These are phyloP conservation scores for Cyclospora cayetanensis DNA, from an alignment of 169 alveolate species.

Conservation along the genomic window DNA sequence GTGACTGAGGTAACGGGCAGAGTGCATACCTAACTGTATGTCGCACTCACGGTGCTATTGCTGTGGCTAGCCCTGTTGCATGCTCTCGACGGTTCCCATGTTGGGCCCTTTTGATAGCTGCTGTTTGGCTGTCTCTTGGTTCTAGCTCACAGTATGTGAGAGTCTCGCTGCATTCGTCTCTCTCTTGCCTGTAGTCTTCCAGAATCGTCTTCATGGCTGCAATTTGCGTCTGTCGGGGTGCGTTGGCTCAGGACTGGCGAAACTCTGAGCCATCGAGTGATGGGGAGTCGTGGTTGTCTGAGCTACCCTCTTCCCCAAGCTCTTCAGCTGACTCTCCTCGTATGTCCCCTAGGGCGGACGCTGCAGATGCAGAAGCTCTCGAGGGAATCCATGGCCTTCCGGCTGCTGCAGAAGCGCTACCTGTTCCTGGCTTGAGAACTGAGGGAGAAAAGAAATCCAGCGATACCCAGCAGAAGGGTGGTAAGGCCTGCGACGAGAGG, in stretches of 20 bases:
- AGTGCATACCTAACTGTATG: too few species aligned
- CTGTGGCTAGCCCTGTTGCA: too few species aligned
- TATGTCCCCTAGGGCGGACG: background rate
- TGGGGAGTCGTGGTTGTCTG: constrained; percentile 2
- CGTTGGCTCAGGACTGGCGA: background rate
- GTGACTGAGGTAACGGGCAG: too few species aligned
- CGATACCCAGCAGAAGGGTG: background rate
- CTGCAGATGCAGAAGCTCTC: constrained; percentile 8
- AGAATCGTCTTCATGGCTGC: too few species aligned
- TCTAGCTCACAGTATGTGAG: too few species aligned
- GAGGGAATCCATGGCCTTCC: background rate
- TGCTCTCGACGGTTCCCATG: too few species aligned
- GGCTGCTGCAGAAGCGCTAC: background rate
- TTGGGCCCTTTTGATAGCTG: too few species aligned
- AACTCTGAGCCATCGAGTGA: constrained; percentile 33
- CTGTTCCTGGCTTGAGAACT: background rate
- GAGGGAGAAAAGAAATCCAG: background rate
- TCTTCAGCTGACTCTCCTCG: background rate
- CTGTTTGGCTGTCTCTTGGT: too few species aligned
- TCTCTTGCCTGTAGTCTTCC: too few species aligned
- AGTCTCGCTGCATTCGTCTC: too few species aligned
- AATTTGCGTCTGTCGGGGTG: too few species aligned
- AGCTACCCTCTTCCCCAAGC: constrained; percentile 8
- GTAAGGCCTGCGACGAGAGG: background rate
- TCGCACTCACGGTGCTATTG: too few species aligned